Percentiles rank a stretch among this genome's conserved stretches.
Evolutionary conservation across 129 eudicot genomes (phyloP).

Genomic region (Arctium minus): DNA sequence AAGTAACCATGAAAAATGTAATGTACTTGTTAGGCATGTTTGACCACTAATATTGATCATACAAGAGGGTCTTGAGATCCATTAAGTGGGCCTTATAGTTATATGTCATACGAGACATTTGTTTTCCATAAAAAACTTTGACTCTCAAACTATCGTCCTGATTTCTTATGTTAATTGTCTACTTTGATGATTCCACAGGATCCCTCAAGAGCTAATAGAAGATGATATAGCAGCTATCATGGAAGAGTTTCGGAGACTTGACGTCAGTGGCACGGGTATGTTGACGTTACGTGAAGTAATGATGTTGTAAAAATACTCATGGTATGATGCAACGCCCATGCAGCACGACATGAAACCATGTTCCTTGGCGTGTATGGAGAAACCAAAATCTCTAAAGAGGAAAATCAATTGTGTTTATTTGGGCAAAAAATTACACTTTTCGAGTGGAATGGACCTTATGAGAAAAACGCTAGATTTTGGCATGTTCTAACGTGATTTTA

Average conservation of each 20-base stretch:
- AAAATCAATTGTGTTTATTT: too few relatives aligned
- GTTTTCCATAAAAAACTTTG: too few relatives aligned
- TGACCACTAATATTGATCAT: too few relatives aligned
- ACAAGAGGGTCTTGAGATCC: too few relatives aligned
- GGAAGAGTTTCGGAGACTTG: slow-evolving; percentile 83
- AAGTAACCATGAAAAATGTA: too few relatives aligned
- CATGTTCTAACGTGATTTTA: too few relatives aligned
- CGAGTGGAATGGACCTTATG: not conserved
- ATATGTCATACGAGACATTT: too few relatives aligned
- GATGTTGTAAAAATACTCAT: slow-evolving; percentile 49
- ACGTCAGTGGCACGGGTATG: slow-evolving; percentile 78
- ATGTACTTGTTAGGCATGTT: too few relatives aligned
- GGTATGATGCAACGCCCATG: slow-evolving; percentile 2
- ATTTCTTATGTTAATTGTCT: too few relatives aligned
- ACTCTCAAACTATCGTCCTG: too few relatives aligned
- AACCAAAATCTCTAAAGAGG: not conserved
- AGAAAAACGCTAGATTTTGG: not conserved
- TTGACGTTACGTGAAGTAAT: slow-evolving; percentile 56
- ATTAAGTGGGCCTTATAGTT: too few relatives aligned
- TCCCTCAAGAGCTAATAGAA: slow-evolving; percentile 64
- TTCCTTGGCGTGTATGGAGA: not conserved
- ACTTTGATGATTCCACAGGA: slow-evolving; percentile 32
- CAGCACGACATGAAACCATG: too few relatives aligned
- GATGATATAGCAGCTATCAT: slow-evolving; percentile 53
- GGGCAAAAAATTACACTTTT: not conserved